Evolutionary conservation across 2,329 filamentous ascomycete genomes (phyloP), one percentile per base, ranked within the genome.

Genomic region (Lasiodiplodia sp.): DNA sequence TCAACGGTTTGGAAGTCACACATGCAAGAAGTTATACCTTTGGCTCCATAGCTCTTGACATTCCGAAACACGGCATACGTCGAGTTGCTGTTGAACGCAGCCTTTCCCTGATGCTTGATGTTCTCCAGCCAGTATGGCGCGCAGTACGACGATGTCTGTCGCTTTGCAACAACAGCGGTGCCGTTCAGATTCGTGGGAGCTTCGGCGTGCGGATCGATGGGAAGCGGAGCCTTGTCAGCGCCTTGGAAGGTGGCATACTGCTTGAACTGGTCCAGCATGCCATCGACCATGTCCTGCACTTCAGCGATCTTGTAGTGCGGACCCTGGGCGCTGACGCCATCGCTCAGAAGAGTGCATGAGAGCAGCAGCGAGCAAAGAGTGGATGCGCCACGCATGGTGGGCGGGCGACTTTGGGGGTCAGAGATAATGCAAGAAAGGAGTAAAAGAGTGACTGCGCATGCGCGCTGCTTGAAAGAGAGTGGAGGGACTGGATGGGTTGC

Each of bases 31-130:
- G 11, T 68, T 72, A 34, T 66, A 80, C 81, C 82, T 67, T 73
- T 75, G 40, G 82, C 81, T 2, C 80, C 80, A 69, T 78, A 83
- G 53, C 80, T 78, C 68, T 79, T 80, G 10, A 83, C 81, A 68
- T 82, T 82, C 57, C 82, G 75, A 70, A 79, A 83, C 2, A 83
- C 73, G 8, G 23, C 52, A 72, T 83, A 84, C 2, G 73, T 73
- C 12, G 73, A 68, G 63, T 81, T 79, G 16, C 70, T 70, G 34
- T 78, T 77, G 71, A 82, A 83, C 0, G 79, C 76, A 2, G 78
- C 75, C 58, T 77, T 70, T 40, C 81, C 82, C 69, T 81, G 80
- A 34, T 82, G 79, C 44, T 78, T 79, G 64, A 83, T 80, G 21
- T 78, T 73, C 37, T 79, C 79, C 40, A 81, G 73, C 82, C 81